Conservation (phyloP, 129 eudicot species). For the Solidago caesia region DNA sequence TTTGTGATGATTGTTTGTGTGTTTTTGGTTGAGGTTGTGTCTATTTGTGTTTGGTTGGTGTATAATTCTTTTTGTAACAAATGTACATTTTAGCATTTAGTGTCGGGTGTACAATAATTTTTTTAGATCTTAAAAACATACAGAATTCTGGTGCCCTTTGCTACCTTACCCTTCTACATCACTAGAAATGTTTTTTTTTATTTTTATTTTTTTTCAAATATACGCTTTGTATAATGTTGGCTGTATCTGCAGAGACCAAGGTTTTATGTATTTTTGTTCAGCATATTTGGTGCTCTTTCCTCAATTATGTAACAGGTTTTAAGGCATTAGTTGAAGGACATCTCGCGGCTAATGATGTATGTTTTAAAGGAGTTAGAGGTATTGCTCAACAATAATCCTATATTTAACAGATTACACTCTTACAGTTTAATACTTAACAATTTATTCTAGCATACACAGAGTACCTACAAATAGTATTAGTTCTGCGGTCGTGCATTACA, state of each 20-base stretch:
- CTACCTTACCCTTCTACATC: conserved; percentile 28
- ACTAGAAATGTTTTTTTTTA: conserved; percentile 11
- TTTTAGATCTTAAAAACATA: conserved; percentile 10
- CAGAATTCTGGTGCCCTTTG: conserved; percentile 12
- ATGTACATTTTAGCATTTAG: conserved; percentile 26
- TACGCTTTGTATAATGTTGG: no score
- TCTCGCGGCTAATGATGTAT: not conserved
- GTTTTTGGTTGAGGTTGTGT: conserved; percentile 23
- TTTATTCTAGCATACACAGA: not conserved
- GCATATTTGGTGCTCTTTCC: not conserved
- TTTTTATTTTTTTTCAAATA: no score
- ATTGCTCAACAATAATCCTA: no score
- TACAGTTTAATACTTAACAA: not conserved
- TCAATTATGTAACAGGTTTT: no score
- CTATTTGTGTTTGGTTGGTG: conserved; percentile 11
- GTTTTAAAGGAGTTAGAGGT: not conserved
- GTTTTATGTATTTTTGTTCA: no score
- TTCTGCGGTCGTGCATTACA: not conserved
- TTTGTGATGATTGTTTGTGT: conserved; percentile 23
- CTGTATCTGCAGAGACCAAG: no score
- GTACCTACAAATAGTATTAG: not conserved
- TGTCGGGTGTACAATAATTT: conserved; percentile 19
- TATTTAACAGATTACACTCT: no score
- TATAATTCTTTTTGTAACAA: conserved; percentile 24
- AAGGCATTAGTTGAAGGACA: no score